These are phyloP conservation scores for Beta vulgaris DNA, from an alignment of 148 eudicot genomes.

Conservation along the genomic window DNA sequence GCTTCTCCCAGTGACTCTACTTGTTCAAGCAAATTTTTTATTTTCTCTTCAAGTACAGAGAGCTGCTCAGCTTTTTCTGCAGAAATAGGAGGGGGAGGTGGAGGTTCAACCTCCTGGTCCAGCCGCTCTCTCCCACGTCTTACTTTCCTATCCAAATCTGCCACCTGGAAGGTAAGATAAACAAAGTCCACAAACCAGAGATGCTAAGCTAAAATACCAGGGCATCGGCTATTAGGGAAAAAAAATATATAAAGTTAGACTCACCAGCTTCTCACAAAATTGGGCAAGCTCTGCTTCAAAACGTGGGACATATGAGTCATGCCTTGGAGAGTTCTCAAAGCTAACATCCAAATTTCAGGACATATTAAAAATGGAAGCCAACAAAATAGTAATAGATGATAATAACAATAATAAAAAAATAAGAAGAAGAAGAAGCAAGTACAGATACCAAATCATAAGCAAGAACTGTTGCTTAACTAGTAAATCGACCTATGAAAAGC, in stretches of 20 bases:
- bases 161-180: slow-evolving; percentile 46
- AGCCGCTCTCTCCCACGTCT: slow-evolving; percentile 96
- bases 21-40: slow-evolving; percentile 83
- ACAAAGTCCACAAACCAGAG: slow-evolving; percentile 8
- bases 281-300: slow-evolving; percentile 93
- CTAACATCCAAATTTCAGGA: slow-evolving; percentile 35
- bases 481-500: background rate
- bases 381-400: background rate
- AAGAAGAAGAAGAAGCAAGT: background rate
- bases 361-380: slow-evolving; percentile 15
- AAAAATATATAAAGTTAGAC: slow-evolving; percentile 18
- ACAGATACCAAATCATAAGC: background rate
- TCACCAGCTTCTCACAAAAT: slow-evolving; percentile 90
- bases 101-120: slow-evolving; percentile 84
- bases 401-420: too few species aligned
- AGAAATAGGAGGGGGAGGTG: slow-evolving; percentile 81
- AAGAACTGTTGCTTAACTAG: background rate
- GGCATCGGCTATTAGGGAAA: background rate
- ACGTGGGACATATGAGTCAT: slow-evolving; percentile 75
- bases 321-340: slow-evolving; percentile 88
- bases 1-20: slow-evolving; percentile 95
- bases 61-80: slow-evolving; percentile 93
- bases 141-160: slow-evolving; percentile 85
- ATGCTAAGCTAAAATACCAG: background rate
- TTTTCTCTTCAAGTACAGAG: slow-evolving; percentile 82